Evolutionary conservation across 2,329 filamentous ascomycete species (phyloP).

Genomic region (Cordyceps farinosa): DNA sequence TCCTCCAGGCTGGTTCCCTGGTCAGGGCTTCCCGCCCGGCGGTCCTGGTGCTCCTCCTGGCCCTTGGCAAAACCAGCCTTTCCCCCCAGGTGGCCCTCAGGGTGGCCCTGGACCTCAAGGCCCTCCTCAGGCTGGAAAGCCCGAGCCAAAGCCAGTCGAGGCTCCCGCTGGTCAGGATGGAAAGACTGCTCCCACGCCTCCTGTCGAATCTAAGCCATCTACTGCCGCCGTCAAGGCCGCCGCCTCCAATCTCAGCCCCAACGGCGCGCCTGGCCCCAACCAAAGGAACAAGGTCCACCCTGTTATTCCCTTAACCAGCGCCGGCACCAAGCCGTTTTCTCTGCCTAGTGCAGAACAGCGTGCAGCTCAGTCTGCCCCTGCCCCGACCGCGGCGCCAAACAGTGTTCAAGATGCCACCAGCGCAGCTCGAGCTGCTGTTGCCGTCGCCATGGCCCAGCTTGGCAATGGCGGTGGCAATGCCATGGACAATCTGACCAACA

Average conservation of each 20-base stretch:
- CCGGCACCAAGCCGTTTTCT: conserved; percentile 37
- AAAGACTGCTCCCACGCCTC: conserved; percentile 61
- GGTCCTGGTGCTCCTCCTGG: conserved; percentile 48
- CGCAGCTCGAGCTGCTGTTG: conserved; percentile 73
- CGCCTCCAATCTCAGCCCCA: conserved; percentile 44
- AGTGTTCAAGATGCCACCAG: conserved; percentile 65
- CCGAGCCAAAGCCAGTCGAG: conserved; percentile 27
- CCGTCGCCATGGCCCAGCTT: conserved; percentile 74
- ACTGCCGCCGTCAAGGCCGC: conserved; percentile 37
- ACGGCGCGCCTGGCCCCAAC: conserved; percentile 17
- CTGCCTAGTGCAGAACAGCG: conserved; percentile 30
- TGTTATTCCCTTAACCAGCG: conserved; percentile 60
- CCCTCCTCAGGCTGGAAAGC: conserved; percentile 39
- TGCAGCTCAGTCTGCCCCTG: conserved; percentile 29
- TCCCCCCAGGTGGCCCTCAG: conserved; percentile 58
- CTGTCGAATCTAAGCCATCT: conserved; percentile 66
- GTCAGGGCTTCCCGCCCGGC: conserved; percentile 67
- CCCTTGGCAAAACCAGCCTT: conserved; percentile 50
- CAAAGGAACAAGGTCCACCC: conserved; percentile 53
- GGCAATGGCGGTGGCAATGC: conserved; percentile 42
- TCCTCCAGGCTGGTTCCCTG: conserved; percentile 75
- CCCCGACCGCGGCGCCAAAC: conserved; percentile 34
- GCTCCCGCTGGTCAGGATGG: conserved; percentile 44
- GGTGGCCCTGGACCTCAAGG: conserved; percentile 48
- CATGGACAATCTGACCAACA: conserved; percentile 69